Conservation (phyloP, 2,329 filamentous ascomycete species). For the Neurospora crassa region DNA sequence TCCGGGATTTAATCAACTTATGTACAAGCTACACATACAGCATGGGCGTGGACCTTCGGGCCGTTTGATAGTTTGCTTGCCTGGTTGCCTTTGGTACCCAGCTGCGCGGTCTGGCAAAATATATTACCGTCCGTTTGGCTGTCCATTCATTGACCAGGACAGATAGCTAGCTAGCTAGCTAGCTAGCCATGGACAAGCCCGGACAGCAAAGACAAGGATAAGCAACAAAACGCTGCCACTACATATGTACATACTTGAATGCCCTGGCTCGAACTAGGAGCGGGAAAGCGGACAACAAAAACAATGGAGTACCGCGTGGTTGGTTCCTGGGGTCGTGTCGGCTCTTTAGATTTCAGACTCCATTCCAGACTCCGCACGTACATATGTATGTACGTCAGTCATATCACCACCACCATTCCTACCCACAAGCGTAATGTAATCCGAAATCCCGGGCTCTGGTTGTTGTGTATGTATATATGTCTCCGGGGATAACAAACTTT, state of each 20-base stretch:
- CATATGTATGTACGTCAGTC: not conserved
- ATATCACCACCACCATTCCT: not conserved
- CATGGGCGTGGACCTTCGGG: not conserved
- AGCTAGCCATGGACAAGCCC: not conserved
- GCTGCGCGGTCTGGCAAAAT: not conserved
- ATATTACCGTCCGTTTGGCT: not conserved
- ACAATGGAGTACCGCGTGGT: not conserved
- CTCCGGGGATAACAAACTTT: not conserved
- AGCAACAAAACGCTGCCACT: not conserved
- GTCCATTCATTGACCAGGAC: not conserved
- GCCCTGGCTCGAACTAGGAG: not conserved
- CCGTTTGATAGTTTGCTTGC: not conserved
- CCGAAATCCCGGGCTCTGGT: not conserved
- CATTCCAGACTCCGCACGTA: not conserved
- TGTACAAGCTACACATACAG: not conserved
- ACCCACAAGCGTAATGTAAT: not conserved
- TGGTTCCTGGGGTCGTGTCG: not conserved
- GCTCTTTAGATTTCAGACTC: not conserved
- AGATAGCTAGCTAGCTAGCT: not conserved
- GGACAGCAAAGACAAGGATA: not conserved
- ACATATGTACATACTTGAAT: not conserved
- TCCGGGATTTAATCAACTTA: not conserved
- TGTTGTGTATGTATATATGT: not conserved
- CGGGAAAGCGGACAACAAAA: not conserved
- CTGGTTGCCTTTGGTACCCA: not conserved